phyloP scores from a whole-genome alignment of 495 filamentous ascomycete genomes.

The Aspergillus sclerotiicarbonarius region DNA sequence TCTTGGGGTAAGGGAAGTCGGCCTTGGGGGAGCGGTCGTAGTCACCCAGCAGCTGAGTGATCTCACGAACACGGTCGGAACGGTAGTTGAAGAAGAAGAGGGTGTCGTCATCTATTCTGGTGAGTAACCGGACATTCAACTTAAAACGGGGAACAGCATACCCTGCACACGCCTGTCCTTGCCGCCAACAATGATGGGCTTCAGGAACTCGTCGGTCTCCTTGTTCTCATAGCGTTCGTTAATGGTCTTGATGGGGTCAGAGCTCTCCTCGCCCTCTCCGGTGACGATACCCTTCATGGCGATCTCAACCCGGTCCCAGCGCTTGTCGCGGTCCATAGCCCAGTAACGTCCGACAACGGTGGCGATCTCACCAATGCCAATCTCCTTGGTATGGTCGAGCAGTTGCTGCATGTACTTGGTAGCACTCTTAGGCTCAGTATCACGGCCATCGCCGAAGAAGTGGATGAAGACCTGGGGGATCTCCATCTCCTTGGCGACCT shows the following conservation, averaged over 20 bases:
- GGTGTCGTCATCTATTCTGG: slow-evolving; percentile 71
- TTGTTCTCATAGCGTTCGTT: slow-evolving; percentile 80
- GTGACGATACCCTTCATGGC: slow-evolving; percentile 80
- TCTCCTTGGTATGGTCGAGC: slow-evolving; percentile 71
- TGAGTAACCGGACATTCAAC: slow-evolving; percentile 13
- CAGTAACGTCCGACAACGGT: slow-evolving; percentile 96
- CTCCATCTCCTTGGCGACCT: slow-evolving; percentile 81
- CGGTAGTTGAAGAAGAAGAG: slow-evolving; percentile 99
- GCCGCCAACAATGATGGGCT: slow-evolving; percentile 93
- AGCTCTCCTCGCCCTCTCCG: slow-evolving; percentile 82
- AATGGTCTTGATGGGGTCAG: slow-evolving; percentile 82
- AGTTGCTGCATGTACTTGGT: slow-evolving; percentile 83
- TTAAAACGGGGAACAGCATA: slow-evolving; percentile 30
- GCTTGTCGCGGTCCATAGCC: slow-evolving; percentile 99
- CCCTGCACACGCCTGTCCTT: slow-evolving; percentile 80
- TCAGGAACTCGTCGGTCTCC: slow-evolving; percentile 96
- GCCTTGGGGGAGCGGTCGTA: slow-evolving; percentile 86
- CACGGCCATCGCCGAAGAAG: slow-evolving; percentile 97
- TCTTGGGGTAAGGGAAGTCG: slow-evolving; percentile 92
- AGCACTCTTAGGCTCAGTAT: slow-evolving; percentile 93
- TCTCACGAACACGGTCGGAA: slow-evolving; percentile 94
- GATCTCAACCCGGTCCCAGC: slow-evolving; percentile 92
- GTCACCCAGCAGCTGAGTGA: slow-evolving; percentile 90
- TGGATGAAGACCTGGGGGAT: slow-evolving; percentile 94
- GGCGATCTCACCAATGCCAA: slow-evolving; percentile 83